Base-by-base conservation (phyloP, 2,329 filamentous ascomycete species). In the Talaromyces sp. region DNA sequence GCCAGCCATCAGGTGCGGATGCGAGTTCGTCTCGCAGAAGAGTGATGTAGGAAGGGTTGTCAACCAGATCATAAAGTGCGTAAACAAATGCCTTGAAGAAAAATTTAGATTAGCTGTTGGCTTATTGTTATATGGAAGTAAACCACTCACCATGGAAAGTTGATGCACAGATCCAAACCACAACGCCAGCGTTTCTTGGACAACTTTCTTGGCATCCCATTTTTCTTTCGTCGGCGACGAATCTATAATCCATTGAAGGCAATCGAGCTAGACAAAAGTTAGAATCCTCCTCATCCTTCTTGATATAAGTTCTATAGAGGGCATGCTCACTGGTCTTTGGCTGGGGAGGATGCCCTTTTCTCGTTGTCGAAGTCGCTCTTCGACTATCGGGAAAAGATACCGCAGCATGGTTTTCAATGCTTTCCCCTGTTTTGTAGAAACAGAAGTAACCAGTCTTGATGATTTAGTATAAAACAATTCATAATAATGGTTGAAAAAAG, bases 101-200 rank as follows among this genome's bases (percentile, higher is more conserved):
- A n/a, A 32, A 29, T 3, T 53, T 19, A 17, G 50, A 17, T 27
- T 29, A 10, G 14, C n/a, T 5, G 3, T 26, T 32, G 12, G 14
- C 12, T 35, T 35, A 6, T 35, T 27, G 46, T 24, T 51, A 11
- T 21, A 51, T 21, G 3, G n/a, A 51, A 24, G 10, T 24, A 12
- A 27, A 5, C 7, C 3, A 32, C 54, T 12, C 21, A 48, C 54
- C 52, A 55, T 59, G 24, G 57, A 32, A 17, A 38, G 50, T 32
- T 54, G 50, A 41, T 59, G 57, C 11, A 59, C 57, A 14, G 57
- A 26, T 10, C 29, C 57, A 43, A 59, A 59, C 57, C 57, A 59
- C 32, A 59, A 12, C 5, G 29, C 57, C 4, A 59, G 57, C 7
- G 46, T 24, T 21, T 41, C 57, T 46, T 59, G 52, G 51, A 59